These are phyloP conservation scores for Scheffersomyces illinoinensis DNA, from an alignment of 1,139 yeast genomes.

Conservation along the genomic window DNA sequence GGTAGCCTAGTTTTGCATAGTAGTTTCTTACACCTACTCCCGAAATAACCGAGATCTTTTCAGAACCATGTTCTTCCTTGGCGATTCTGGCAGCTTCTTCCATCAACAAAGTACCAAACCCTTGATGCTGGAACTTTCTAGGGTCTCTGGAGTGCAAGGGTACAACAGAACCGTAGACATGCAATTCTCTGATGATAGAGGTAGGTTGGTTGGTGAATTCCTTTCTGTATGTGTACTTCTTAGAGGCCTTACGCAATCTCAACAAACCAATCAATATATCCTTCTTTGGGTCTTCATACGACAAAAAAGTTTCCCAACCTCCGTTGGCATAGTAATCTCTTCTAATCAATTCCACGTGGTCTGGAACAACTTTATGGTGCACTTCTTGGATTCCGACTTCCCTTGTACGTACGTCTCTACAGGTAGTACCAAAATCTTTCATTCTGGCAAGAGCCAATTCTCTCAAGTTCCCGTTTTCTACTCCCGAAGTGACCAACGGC, in stretches of 20 bases:
- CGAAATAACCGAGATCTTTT: conserved; percentile 87
- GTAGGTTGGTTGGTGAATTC: conserved; percentile 85
- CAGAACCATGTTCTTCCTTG: conserved; percentile 89
- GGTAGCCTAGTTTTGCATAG: conserved; percentile 88
- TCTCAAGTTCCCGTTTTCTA: conserved; percentile 94
- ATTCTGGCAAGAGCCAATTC: conserved; percentile 95
- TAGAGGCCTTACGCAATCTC: conserved; percentile 84
- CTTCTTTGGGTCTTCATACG: conserved; percentile 96
- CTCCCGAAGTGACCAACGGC: conserved; percentile 98
- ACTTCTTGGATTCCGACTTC: conserved; percentile 99
- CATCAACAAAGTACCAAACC: conserved; percentile 95
- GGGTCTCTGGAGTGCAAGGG: conserved; percentile 98
- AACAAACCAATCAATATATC: conserved; percentile 91
- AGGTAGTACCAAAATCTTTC: conserved; percentile 96
- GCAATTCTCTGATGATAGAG: conserved; percentile 91
- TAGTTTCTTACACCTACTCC: conserved; percentile 98
- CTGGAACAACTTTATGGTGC: conserved; percentile 95
- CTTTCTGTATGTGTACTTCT: conserved; percentile 86
- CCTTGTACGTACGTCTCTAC: conserved; percentile 97
- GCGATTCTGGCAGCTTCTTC: conserved; percentile 98
- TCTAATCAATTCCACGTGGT: conserved; percentile 92
- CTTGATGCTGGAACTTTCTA: conserved; percentile 97
- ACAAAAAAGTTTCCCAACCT: conserved; percentile 97
- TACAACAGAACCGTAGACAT: conserved; percentile 96
- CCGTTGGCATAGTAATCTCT: conserved; percentile 97